Base-by-base conservation (phyloP, 805 yeast genomes). In the Candida tallmaniae region DNA sequence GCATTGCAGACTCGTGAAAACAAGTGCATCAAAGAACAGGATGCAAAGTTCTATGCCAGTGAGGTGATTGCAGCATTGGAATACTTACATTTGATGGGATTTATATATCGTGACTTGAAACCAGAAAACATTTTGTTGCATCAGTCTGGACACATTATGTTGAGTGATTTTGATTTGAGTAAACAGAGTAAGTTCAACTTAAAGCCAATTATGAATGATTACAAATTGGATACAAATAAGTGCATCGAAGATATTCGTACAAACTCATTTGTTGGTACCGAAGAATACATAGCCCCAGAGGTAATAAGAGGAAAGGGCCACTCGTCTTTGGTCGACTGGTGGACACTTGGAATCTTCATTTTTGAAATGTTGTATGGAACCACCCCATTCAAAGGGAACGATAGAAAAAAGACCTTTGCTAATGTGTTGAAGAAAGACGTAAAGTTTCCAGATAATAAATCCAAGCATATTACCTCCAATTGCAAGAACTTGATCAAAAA, bases 321-420 rank as follows among this genome's bases (percentile, higher is more conserved):
- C 51, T 90, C 97, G 1, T 82, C 90, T 6, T 96, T 97, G 0
- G 98, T 93, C 12, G 99, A 93, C 58, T 93, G 98, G 98, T 93
- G 99, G 99, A 93, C 98, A 0, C 65, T 93, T 45, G 99, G 99
- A 3, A 88, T 93, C 14, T 71, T 93, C 49, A 67, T 88, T 16
- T 94, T 78, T 58, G 99, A 93, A 54, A 93, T 93, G 98, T 63
- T 93, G 15, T 89, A 78, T 58, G 97, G 97, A 1, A 83, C 87
- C 6, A 93, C 98, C 0, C 99, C 99, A 2, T 93, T 90, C 63
- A 93, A 93, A 62, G 98, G 98, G 5, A 68, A 76, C 23, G 87
- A 81, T 45, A 73, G 97, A 27, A 88, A 88, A 51, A 80, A 80
- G 46, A 93, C 99, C 0, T 93, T 93, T 55, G 78, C 90, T 27